Evolutionary conservation across 768 basidiomycete genomes (phyloP).

Genomic region (Multifurca ochricompacta): DNA sequence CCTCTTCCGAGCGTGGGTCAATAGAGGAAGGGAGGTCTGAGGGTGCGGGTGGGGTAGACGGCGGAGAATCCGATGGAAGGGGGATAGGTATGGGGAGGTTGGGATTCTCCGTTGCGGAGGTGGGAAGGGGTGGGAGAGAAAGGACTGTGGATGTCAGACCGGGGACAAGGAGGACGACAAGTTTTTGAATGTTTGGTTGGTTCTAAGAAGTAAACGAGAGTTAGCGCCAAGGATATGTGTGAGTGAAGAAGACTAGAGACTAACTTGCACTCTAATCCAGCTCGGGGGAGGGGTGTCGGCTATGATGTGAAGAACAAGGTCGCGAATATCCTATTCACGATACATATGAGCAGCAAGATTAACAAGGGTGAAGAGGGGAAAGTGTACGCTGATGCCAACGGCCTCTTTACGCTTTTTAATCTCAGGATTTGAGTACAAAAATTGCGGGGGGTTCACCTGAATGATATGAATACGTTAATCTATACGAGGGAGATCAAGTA

Average conservation of each 20-base stretch:
- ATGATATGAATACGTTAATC: slow-evolving; percentile 14
- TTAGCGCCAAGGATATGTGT: not conserved
- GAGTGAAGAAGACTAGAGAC: slow-evolving; percentile 15
- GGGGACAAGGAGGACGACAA: slow-evolving; percentile 77
- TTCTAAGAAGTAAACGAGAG: slow-evolving; percentile 54
- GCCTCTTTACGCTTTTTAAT: slow-evolving; percentile 67
- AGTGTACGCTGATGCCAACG: slow-evolving; percentile 69
- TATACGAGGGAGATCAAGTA: slow-evolving; percentile 13
- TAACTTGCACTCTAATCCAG: slow-evolving; percentile 81
- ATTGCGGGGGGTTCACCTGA: slow-evolving; percentile 55
- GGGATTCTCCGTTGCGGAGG: slow-evolving; percentile 52
- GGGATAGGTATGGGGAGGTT: slow-evolving; percentile 45
- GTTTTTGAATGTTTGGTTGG: slow-evolving; percentile 60
- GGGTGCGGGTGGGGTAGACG: not conserved
- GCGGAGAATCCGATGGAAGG: slow-evolving; percentile 31
- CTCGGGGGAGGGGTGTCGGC: slow-evolving; percentile 78
- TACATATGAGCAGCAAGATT: not conserved
- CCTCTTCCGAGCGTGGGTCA: slow-evolving; percentile 18
- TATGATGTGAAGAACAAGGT: slow-evolving; percentile 73
- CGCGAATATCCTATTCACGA: slow-evolving; percentile 67
- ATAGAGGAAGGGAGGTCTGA: slow-evolving; percentile 21
- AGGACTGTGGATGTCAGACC: slow-evolving; percentile 75
- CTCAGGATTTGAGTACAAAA: slow-evolving; percentile 75
- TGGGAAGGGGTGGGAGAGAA: slow-evolving; percentile 61
- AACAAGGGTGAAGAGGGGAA: not conserved